Evolutionary conservation across 192 early-diverging fungal genomes (phyloP).

Genomic region (Globomyces pollinis-pini): DNA sequence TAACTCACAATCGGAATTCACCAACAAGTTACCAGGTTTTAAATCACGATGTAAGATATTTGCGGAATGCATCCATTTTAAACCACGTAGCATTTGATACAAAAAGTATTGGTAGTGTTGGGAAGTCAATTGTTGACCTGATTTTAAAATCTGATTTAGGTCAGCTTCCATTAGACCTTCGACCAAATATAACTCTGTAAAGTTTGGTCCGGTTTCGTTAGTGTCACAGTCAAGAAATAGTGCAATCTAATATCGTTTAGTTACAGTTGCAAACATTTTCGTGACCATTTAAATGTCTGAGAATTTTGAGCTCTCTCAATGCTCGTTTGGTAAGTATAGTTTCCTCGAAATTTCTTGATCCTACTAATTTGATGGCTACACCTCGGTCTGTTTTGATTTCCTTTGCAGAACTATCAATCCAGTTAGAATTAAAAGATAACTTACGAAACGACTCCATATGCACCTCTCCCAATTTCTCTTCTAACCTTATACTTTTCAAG

Average conservation of each 20-base stretch:
- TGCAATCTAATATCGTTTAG: conserved; percentile 73
- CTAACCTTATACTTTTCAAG: conserved; percentile 1
- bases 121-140: conserved; percentile 84
- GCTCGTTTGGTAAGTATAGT: conserved; percentile 82
- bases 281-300: conserved; percentile 87
- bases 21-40: conserved; percentile 70
- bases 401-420: conserved; percentile 21
- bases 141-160: conserved; percentile 92
- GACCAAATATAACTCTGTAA: conserved; percentile 93
- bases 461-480: conserved; percentile 74
- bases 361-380: conserved; percentile 73
- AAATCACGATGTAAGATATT: conserved; percentile 96
- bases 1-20: conserved; percentile 50
- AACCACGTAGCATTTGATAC: conserved; percentile 91
- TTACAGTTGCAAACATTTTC: conserved; percentile 67
- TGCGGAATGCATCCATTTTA: conserved; percentile 98
- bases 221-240: conserved; percentile 87
- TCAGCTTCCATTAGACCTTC: conserved; percentile 99
- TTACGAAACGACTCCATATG: conserved; percentile 92
- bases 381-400: conserved; percentile 28
- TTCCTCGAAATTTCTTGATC: conserved; percentile 71
- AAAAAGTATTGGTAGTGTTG: conserved; percentile 99
- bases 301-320: conserved; percentile 84
- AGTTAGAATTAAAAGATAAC: conserved; percentile 11
- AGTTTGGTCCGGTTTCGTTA: conserved; percentile 61